A percentile compares a stretch with the other conserved stretches of the same genome.
Conservation (phyloP, 2,329 filamentous ascomycete genomes). For the Fusarium foetens region DNA sequence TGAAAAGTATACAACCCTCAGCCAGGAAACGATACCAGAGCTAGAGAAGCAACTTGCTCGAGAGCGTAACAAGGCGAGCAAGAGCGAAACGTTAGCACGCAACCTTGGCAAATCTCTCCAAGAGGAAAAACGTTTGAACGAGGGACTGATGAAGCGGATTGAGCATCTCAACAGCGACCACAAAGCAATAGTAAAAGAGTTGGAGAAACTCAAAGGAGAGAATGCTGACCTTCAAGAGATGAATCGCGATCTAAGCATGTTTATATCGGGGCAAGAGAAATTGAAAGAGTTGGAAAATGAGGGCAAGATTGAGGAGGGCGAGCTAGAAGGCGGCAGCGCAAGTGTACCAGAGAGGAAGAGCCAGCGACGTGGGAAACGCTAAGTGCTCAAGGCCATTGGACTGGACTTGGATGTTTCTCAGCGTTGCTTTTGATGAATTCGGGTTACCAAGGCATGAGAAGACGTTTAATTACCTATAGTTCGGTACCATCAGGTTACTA, state of each 20-base stretch:
- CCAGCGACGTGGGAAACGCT: slow-evolving; percentile 61
- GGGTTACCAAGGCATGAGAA: background rate
- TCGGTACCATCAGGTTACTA: background rate
- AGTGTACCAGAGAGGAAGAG: slow-evolving; percentile 70
- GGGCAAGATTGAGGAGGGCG: slow-evolving; percentile 70
- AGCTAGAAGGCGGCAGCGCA: slow-evolving; percentile 78
- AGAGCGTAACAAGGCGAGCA: slow-evolving; percentile 73
- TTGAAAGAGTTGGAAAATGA: slow-evolving; percentile 75
- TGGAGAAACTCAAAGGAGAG: slow-evolving; percentile 67
- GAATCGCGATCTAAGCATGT: slow-evolving; percentile 88
- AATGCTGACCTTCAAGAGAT: slow-evolving; percentile 82
- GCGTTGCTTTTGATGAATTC: background rate
- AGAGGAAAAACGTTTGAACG: slow-evolving; percentile 87
- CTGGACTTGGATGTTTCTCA: background rate
- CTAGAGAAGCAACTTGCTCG: slow-evolving; percentile 80
- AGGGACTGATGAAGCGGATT: slow-evolving; percentile 85
- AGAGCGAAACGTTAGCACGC: slow-evolving; percentile 79
- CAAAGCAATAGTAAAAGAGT: slow-evolving; percentile 64
- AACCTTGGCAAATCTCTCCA: slow-evolving; percentile 79
- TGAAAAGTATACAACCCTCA: slow-evolving; percentile 57
- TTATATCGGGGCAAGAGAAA: slow-evolving; percentile 85
- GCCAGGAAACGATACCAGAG: slow-evolving; percentile 66
- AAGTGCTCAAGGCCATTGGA: background rate
- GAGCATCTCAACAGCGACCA: slow-evolving; percentile 75
- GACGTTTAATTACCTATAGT: background rate